Conservation (phyloP, 116 monocot genomes). For the Zostera marina region DNA sequence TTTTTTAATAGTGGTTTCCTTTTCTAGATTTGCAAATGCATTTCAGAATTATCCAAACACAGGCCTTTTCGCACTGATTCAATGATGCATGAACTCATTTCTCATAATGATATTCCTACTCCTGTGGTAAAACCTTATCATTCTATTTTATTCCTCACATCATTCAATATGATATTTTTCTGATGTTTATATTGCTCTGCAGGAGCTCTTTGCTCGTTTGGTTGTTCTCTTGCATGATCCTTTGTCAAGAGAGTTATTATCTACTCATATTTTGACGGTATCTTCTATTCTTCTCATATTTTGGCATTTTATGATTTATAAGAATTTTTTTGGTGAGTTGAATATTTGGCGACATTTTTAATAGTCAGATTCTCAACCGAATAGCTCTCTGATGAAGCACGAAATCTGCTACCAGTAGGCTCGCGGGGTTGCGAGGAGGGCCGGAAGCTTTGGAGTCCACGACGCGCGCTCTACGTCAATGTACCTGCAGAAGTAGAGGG, state of each 20-base stretch:
- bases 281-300: background rate
- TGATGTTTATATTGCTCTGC: slow-evolving; percentile 14
- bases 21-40: slow-evolving; percentile 86
- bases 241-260: slow-evolving; percentile 62
- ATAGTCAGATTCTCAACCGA: too few relatives aligned
- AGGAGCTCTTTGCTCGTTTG: slow-evolving; percentile 94
- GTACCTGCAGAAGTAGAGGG: too few relatives aligned
- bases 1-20: slow-evolving; percentile 3
- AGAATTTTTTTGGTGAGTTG: too few relatives aligned
- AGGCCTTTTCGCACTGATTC: slow-evolving; percentile 28
- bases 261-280: slow-evolving; percentile 75
- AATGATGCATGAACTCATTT: slow-evolving; percentile 25
- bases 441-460: too few relatives aligned
- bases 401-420: too few relatives aligned
- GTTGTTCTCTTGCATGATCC: slow-evolving; percentile 87
- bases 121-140: slow-evolving; percentile 35
- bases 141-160: background rate
- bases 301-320: too few relatives aligned
- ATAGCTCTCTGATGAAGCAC: too few relatives aligned
- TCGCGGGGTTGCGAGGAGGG: too few relatives aligned
- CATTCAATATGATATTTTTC: background rate
- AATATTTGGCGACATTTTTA: too few relatives aligned
- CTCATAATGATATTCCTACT: slow-evolving; percentile 50
- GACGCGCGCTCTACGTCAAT: too few relatives aligned
- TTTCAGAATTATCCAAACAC: slow-evolving; percentile 56